Evolutionary conservation across 768 basidiomycete species (phyloP), one percentile per base, ranked within the genome.

Genomic region (Gyrodon lividus): DNA sequence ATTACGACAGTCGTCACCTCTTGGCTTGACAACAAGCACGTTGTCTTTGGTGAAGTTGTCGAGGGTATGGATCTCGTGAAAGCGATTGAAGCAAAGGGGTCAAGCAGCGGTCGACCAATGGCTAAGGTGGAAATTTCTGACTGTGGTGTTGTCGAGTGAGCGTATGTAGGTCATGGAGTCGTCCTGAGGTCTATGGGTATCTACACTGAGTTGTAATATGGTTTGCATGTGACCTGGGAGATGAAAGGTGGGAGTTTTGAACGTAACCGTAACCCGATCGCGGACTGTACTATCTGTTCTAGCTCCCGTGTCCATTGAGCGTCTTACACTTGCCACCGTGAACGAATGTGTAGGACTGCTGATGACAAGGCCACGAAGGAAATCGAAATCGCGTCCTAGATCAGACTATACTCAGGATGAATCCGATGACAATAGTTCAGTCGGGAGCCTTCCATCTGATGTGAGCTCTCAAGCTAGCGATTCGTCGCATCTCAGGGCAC

Each of bases 1-100:
- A 79, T 91, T 63, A 91, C 88, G 23, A 89, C 88, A 19, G 80
- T 79, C 19, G 62, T 76, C 20, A 86, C 87, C n/a, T 72, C 78
- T 19, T 90, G 88, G 82, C 68, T 74, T 22, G 70, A 74, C 52
- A 72, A 67, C 28, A 77, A 64, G 43, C 73, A 73, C 33, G 71
- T 77, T 54, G 77, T 77, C 31, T 78, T 79, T 42, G 77, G 78
- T 7, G 77, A 78, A 56, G 74, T 79, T 55, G 65, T 71, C 5
- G 66, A 72, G 17, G 77, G 76, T 19, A 68, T 77, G 67, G 64
- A 73, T 7, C 43, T 77, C 43, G 70, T 80, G 56, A 72, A 65
- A 54, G 59, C 54, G 14, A 69, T 79, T 52, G 78, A 78, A 55
- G 50, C 59, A 24, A 54, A 64, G 23, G 73, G 73, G 9, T 53